Base-by-base conservation (phyloP, 2,329 filamentous ascomycete species). In the Botrytis hyacinthi region DNA sequence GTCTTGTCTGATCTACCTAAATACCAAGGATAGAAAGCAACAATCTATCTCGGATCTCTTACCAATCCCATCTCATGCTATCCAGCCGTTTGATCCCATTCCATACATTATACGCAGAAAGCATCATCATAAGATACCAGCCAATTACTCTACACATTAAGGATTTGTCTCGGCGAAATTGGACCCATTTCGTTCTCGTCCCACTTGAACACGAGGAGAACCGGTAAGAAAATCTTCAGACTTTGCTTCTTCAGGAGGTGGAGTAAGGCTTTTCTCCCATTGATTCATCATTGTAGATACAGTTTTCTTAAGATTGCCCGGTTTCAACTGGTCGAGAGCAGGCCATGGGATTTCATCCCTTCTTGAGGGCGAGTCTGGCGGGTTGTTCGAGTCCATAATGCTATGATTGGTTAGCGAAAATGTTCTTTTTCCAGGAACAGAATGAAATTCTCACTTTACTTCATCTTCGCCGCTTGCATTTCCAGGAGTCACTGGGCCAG, bases 281-380 rank as follows among this genome's bases (percentile, higher is more conserved):
- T 97, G 94, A 76, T 91, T 92, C 89, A 98, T 94, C 73, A 97
- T 86, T 75, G 92, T 92, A 51, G 91, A 92, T n/a, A 95, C 93
- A 0, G 93, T 95, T 54, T 90, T 88, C 81, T 94, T 93, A 77
- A 98, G 84, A 78, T 93, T 94, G 77, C 90, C 76, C 51, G 94
- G 92, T 42, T 78, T 81, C 57, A 42, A 92, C 81, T 73, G 89
- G 81, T 79, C 90, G 84, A 81, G 72, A 18, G 77, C 79, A 26
- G 80, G 79, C 80, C 80, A 82, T 60, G 78, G 85, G 22, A 86
- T 84, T 5, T 80, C 78, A 37, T 80, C 78, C 10, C 75, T 75
- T 70, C 76, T 80, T 40, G 76, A 77, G 60, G 77, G 74, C 18
- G 76, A 77, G 61, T 70, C 74, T 20, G 76, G 63, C 48, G 70